Evolutionary conservation across 805 yeast species (phyloP).

Genomic region (Yamadazyma philogaea): DNA sequence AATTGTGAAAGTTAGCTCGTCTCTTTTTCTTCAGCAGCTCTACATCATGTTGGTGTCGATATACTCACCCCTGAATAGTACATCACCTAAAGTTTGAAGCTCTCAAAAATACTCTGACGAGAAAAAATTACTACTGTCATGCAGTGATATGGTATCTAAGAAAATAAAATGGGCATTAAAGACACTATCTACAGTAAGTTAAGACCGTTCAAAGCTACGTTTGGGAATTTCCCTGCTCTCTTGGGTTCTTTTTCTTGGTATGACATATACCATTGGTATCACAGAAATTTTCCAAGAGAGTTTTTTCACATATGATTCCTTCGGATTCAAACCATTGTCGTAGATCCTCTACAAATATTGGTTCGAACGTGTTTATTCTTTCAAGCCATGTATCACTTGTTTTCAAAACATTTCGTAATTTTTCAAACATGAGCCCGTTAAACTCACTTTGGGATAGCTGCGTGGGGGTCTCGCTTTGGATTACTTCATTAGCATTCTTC

Average conservation of each 20-base stretch:
- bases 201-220: not conserved
- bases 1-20: no score
- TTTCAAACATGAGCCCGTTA: slow-evolving; percentile 10
- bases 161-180: no score
- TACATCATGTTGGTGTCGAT: no score
- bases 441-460: slow-evolving; percentile 8
- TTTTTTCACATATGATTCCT: slow-evolving; percentile 16
- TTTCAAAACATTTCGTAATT: slow-evolving; percentile 9
- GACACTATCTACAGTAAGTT: no score
- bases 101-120: no score
- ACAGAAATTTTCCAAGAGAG: slow-evolving; percentile 23
- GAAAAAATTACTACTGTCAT: no score
- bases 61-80: no score
- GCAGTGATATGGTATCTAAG: no score
- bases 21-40: no score
- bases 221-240: not conserved
- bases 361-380: slow-evolving; percentile 26
- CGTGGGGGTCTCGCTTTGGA: slow-evolving; percentile 5
- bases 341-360: slow-evolving; percentile 20
- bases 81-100: no score
- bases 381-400: slow-evolving; percentile 21
- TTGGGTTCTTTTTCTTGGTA: slow-evolving; percentile 1
- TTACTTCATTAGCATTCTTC: slow-evolving; percentile 6
- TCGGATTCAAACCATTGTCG: slow-evolving; percentile 19
- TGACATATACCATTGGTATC: slow-evolving; percentile 22